Evolutionary conservation across 352 stramenopile species (phyloP).

Genomic region (Globisporangium parvum): DNA sequence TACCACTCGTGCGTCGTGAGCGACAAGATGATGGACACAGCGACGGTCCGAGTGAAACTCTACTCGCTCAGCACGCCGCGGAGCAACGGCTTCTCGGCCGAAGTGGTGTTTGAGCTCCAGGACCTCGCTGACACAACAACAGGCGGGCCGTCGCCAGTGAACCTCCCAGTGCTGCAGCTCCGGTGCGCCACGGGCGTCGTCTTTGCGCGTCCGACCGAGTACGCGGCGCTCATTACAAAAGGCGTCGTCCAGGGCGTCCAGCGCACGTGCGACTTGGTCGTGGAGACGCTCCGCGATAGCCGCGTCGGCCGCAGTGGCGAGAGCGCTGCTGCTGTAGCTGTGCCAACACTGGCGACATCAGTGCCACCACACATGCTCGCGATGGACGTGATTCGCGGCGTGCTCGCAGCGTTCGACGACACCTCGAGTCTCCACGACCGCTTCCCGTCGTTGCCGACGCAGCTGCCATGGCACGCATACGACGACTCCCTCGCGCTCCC

Average conservation of each 20-base stretch:
- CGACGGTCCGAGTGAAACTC: constrained; percentile 45
- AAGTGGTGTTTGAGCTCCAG: constrained; percentile 45
- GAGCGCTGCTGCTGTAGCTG: not conserved
- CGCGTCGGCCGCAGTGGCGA: no score
- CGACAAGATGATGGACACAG: constrained; percentile 28
- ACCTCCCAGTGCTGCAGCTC: constrained; percentile 16
- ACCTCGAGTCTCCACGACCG: constrained; percentile 20
- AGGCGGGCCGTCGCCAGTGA: constrained; percentile 9
- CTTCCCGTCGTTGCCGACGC: constrained; percentile 27
- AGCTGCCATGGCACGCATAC: constrained; percentile 39
- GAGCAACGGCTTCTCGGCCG: constrained; percentile 62
- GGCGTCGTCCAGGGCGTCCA: constrained; percentile 25
- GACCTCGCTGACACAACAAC: constrained; percentile 19
- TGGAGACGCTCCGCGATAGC: constrained; percentile 6
- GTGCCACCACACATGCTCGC: constrained; percentile 29
- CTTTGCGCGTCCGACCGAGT: constrained; percentile 23
- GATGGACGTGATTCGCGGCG: constrained; percentile 45
- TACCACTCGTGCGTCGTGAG: constrained; percentile 46
- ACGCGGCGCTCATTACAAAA: constrained; percentile 21
- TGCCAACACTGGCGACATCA: not conserved
- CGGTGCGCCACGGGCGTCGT: constrained; percentile 22
- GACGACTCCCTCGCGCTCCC: not conserved
- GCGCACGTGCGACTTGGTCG: constrained; percentile 18
- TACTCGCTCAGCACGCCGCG: constrained; percentile 59
- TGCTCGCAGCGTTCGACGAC: constrained; percentile 32